Evolutionary conservation across 1,284 basidiomycete genomes (phyloP), one percentile per base, ranked within the genome.

Genomic region (Pascua guehoae): DNA sequence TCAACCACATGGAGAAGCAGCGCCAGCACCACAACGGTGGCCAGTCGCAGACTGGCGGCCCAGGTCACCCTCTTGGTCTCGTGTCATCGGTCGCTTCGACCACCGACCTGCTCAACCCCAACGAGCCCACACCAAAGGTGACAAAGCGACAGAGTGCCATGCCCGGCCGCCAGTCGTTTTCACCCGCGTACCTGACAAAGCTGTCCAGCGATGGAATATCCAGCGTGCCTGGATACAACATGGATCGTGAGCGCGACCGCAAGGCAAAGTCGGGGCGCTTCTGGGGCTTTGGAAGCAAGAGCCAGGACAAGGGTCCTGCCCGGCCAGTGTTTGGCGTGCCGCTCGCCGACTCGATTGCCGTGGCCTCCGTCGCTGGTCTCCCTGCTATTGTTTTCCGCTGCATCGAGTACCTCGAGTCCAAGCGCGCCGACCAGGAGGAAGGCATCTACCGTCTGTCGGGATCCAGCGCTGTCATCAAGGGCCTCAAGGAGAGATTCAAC

Each of bases 391-490:
- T 97, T 38, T 98, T 94, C 80, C 85, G 95, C 54, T 91, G 89
- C 66, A 91, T 95, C 66, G 86, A 91, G 69, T 94, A 91, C 76
- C 79, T 94, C 54, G 90, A 95, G 79, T 84, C 86, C 39, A 91
- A 91, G 76, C 84, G 90, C 69, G 95, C 95, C 11, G 89, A 96
- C 64, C 85, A 89, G 67, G 95, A 99, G 72, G 95, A 99, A 78
- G 95, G 95, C 41, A 96, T 99, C 64, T 99, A 98, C 78, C 86
- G 95, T 52, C 79, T 98, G 53, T 92, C 88, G 67, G 93, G 92
- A 9, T 91, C 88, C 68, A 89, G 89, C 57, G 90, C 91, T 36
- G 91, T 94, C 53, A 94, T 98, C 80, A 97, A 97, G 81, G 85
- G 81, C 47, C 81, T 98, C 57, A 92, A 89, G 70, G 95, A 98